These are phyloP conservation scores for Henckelia pumila DNA, from an alignment of 257 asterid species.

Conservation along the genomic window DNA sequence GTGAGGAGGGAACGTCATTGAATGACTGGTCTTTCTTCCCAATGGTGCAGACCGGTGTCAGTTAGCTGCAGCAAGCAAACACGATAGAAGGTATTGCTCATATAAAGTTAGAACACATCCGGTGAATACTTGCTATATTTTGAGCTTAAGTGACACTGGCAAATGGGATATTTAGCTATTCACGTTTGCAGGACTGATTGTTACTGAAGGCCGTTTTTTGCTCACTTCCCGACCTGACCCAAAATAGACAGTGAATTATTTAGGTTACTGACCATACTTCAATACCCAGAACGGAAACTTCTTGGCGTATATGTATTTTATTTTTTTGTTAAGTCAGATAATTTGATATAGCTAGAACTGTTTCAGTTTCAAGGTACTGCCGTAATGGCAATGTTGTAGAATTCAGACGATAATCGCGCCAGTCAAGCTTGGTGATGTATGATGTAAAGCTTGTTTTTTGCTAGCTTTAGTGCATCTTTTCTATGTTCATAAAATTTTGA, in stretches of 20 bases:
- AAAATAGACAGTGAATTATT: not conserved
- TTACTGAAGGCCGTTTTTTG: slow-evolving; percentile 32
- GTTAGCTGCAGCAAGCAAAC: slow-evolving; percentile 27
- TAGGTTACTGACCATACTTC: not conserved
- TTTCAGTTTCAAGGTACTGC: not conserved
- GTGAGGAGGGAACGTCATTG: slow-evolving; percentile 30
- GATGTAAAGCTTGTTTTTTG: not conserved
- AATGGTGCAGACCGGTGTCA: slow-evolving; percentile 40
- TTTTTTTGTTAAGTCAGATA: not conserved
- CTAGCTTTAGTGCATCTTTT: not conserved
- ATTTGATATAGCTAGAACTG: not conserved
- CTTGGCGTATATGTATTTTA: not conserved
- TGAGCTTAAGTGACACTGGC: slow-evolving; percentile 15
- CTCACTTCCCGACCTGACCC: slow-evolving; percentile 30
- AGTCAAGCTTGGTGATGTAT: not conserved
- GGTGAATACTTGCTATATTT: slow-evolving; percentile 8
- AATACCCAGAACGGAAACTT: not conserved
- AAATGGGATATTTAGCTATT: slow-evolving; percentile 14
- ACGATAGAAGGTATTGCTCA: not conserved
- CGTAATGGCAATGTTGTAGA: not conserved
- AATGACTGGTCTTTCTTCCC: slow-evolving; percentile 55
- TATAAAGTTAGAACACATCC: not conserved
- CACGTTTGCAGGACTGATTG: slow-evolving; percentile 28
- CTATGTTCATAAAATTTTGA: not conserved
- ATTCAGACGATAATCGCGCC: not conserved